Percentiles rank a stretch among this genome's conserved stretches.
phyloP scores from a whole-genome alignment of 495 filamentous ascomycete species.

The Aspergillus egyptiacus region DNA sequence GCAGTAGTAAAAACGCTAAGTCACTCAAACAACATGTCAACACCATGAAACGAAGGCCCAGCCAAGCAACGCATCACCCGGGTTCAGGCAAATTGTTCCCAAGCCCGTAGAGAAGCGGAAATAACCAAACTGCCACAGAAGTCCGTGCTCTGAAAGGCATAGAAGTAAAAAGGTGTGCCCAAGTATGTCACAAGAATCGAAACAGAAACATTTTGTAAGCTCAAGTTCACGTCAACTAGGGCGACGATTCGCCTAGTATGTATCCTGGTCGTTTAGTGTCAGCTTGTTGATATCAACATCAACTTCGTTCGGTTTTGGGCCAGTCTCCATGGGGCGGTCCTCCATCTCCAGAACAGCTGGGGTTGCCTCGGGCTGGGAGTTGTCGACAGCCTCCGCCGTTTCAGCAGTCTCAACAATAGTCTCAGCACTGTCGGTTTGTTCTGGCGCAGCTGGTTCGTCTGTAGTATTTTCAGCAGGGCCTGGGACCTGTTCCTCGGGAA shows the following conservation, averaged over 20 bases:
- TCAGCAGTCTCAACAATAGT: neutral
- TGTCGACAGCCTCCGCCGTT: neutral
- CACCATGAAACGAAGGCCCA: slow-evolving; percentile 20
- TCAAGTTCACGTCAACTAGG: neutral
- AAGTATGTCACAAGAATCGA: slow-evolving; percentile 15
- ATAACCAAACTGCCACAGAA: slow-evolving; percentile 7
- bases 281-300: slow-evolving; percentile 29
- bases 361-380: neutral
- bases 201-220: neutral
- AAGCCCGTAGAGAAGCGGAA: slow-evolving; percentile 2
- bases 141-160: slow-evolving; percentile 11
- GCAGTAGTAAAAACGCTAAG: slow-evolving; percentile 15
- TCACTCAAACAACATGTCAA: slow-evolving; percentile 7
- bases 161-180: slow-evolving; percentile 21
- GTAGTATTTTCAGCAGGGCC: neutral
- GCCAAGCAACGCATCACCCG: slow-evolving; percentile 9
- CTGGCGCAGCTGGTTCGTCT: neutral
- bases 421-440: neutral
- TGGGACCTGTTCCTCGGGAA: neutral
- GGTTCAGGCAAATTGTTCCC: slow-evolving; percentile 12
- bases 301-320: slow-evolving; percentile 17
- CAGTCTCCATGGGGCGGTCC: slow-evolving; percentile 3
- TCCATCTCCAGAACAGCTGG: neutral
- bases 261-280: slow-evolving; percentile 21
- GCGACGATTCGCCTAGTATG: neutral